phyloP scores from a whole-genome alignment of 163 green algal genomes.

The Scenedesmus sp. region DNA sequence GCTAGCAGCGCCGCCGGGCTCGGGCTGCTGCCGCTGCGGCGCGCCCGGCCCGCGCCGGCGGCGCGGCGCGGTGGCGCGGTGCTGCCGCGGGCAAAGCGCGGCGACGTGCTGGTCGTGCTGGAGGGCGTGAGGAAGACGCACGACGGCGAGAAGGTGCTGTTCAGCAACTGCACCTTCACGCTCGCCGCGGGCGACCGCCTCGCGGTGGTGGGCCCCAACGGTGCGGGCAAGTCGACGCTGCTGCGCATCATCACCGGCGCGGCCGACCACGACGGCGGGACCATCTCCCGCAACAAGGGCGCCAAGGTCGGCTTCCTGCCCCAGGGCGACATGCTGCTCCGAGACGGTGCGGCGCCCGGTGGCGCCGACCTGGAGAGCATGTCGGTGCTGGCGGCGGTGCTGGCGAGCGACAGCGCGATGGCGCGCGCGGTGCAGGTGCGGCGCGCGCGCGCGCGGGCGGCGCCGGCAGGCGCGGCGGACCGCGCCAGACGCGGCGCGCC shows the following conservation, averaged over 20 bases:
- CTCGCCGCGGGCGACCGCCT: conserved; percentile 72
- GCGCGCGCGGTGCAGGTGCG: conserved; percentile 57
- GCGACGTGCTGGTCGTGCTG: conserved; percentile 59
- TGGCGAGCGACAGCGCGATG: conserved; percentile 65
- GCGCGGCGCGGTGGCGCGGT: too few relatives aligned
- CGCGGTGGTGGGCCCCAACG: conserved; percentile 78
- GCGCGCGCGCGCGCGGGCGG: too few relatives aligned
- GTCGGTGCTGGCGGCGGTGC: conserved; percentile 76
- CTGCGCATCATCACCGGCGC: conserved; percentile 72
- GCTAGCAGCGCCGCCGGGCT: too few relatives aligned
- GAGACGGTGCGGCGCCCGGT: neutral
- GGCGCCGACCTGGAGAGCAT: neutral
- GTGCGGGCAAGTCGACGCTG: conserved; percentile 79
- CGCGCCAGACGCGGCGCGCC: too few relatives aligned
- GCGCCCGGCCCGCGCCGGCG: too few relatives aligned
- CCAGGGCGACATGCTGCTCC: conserved; percentile 40
- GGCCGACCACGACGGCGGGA: conserved; percentile 61
- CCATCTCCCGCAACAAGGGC: conserved; percentile 57
- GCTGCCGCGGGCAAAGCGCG: neutral
- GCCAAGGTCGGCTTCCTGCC: conserved; percentile 69
- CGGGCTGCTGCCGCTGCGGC: too few relatives aligned
- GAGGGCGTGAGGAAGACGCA: conserved; percentile 74
- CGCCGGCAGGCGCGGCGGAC: too few relatives aligned
- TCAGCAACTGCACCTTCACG: conserved; percentile 71
- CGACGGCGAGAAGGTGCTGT: conserved; percentile 76